Evolutionary conservation across 495 filamentous ascomycete species (phyloP).

Genomic region (Hypomontagnella monticulosa): DNA sequence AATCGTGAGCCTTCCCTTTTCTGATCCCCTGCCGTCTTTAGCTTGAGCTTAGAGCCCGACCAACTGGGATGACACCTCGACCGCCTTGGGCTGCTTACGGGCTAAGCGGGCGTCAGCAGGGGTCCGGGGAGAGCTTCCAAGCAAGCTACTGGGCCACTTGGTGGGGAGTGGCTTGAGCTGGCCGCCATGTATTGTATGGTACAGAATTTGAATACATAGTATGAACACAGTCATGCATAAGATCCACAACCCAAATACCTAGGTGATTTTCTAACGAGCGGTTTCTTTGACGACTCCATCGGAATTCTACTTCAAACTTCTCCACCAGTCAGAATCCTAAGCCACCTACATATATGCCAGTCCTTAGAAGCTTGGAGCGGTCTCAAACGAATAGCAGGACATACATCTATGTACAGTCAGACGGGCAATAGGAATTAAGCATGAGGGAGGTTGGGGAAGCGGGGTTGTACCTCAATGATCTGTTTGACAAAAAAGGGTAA

Average conservation of each 20-base stretch:
- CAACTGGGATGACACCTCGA: constrained; percentile 43
- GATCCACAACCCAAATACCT: constrained; percentile 14
- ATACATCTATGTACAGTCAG: constrained; percentile 9
- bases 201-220: background rate
- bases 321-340: constrained; percentile 26
- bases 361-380: constrained; percentile 22
- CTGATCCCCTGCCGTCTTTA: constrained; percentile 19
- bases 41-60: constrained; percentile 37
- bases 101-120: constrained; percentile 30
- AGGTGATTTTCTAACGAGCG: constrained; percentile 22
- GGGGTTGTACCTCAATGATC: constrained; percentile 1
- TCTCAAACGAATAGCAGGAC: constrained; percentile 13
- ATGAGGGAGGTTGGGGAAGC: constrained; percentile 15
- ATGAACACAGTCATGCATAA: constrained; percentile 20
- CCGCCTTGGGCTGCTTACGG: constrained; percentile 35
- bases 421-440: background rate
- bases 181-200: constrained; percentile 9
- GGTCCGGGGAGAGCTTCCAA: constrained; percentile 32
- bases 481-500: background rate
- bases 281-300: constrained; percentile 17
- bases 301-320: constrained; percentile 29
- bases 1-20: constrained; percentile 27
- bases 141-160: constrained; percentile 21
- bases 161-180: constrained; percentile 7
- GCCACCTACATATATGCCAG: constrained; percentile 8